phyloP scores from a whole-genome alignment of 2,329 filamentous ascomycete genomes.

The Aureobasidium lini region DNA sequence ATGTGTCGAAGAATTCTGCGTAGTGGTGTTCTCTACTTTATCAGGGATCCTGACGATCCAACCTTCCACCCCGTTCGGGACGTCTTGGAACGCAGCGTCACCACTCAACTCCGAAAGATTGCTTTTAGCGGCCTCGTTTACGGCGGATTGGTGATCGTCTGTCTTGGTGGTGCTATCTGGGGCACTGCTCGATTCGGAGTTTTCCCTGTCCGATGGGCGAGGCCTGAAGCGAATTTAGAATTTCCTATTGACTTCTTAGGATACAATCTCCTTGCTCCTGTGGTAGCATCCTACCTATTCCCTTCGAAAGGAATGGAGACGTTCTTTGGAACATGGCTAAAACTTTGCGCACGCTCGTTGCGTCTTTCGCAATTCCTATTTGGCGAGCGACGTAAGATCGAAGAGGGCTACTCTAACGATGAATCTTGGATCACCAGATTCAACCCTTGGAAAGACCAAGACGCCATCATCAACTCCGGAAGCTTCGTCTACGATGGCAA shows the following conservation, averaged over 20 bases:
- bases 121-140: conserved; percentile 94
- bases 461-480: conserved; percentile 18
- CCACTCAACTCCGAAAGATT: conserved; percentile 91
- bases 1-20: conserved; percentile 99
- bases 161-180: conserved; percentile 94
- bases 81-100: conserved; percentile 85
- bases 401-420: conserved; percentile 62
- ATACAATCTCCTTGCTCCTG: conserved; percentile 92
- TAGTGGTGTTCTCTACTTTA: conserved; percentile 92
- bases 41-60: conserved; percentile 93
- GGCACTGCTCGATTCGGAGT: conserved; percentile 67
- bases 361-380: conserved; percentile 91
- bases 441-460: conserved; percentile 24
- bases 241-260: conserved; percentile 92
- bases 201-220: conserved; percentile 87
- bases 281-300: conserved; percentile 75
- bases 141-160: conserved; percentile 83
- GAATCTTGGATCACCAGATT: conserved; percentile 10
- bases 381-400: conserved; percentile 69
- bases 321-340: conserved; percentile 96
- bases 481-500: conserved; percentile 62
- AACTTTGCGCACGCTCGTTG: conserved; percentile 69
- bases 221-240: conserved; percentile 83
- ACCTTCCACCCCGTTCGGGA: conserved; percentile 97
- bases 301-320: conserved; percentile 75